phyloP scores from a whole-genome alignment of 305 asterid genomes.

The Euphrasia arctica region DNA sequence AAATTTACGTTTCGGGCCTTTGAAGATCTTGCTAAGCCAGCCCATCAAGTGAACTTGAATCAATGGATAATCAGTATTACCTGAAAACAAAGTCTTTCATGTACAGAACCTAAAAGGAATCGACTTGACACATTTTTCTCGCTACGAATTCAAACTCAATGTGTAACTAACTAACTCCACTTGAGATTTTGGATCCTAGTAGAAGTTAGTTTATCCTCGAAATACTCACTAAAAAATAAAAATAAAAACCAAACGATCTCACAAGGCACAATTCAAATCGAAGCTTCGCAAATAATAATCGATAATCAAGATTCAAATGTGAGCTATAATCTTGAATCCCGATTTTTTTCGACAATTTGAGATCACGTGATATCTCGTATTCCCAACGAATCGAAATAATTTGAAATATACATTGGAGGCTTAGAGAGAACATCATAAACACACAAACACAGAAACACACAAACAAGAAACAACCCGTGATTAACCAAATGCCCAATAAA shows the following conservation, averaged over 20 bases:
- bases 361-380: neutral
- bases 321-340: neutral
- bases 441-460: too few species aligned
- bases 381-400: neutral
- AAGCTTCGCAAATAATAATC: neutral
- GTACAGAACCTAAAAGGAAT: neutral
- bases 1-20: slow-evolving; percentile 62
- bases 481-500: neutral
- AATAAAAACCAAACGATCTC: neutral
- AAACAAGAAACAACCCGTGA: neutral
- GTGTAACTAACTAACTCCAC: neutral
- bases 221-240: neutral
- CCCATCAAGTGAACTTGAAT: slow-evolving; percentile 54
- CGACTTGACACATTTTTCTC: neutral
- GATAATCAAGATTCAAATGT: neutral
- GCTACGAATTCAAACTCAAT: neutral
- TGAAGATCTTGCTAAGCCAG: slow-evolving; percentile 88
- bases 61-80: slow-evolving; percentile 30
- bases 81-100: neutral
- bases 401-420: neutral
- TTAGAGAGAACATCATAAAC: too few species aligned
- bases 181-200: neutral
- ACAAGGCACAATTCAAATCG: neutral
- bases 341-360: too few species aligned
- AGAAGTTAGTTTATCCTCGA: neutral